Percentiles rank a stretch among this genome's conserved stretches.
phyloP scores from a whole-genome alignment of 1,284 basidiomycete species.

The Melanopsichium pennsylvanicum region DNA sequence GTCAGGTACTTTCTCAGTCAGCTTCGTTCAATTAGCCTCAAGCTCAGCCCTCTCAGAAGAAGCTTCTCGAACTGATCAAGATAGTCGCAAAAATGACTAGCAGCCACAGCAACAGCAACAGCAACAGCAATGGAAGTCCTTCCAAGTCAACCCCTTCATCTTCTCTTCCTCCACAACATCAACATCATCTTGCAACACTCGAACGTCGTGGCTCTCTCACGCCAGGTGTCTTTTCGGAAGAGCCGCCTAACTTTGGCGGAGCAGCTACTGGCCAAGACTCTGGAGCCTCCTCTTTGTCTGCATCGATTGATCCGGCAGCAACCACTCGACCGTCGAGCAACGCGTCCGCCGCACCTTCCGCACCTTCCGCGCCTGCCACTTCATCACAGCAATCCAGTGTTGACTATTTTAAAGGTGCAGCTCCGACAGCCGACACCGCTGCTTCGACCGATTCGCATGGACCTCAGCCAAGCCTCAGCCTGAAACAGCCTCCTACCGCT shows the following conservation, averaged over 20 bases:
- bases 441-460: background rate
- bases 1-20: no score
- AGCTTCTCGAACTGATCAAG: no score
- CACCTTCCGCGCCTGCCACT: slow-evolving; percentile 5
- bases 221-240: slow-evolving; percentile 46
- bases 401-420: slow-evolving; percentile 33
- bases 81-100: background rate
- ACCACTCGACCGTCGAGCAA: slow-evolving; percentile 6
- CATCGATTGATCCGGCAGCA: slow-evolving; percentile 2
- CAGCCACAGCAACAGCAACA: slow-evolving; percentile 4
- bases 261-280: background rate
- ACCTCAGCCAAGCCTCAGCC: background rate
- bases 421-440: slow-evolving; percentile 4
- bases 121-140: background rate
- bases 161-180: slow-evolving; percentile 1
- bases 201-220: slow-evolving; percentile 33
- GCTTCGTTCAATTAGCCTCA: no score
- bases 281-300: background rate
- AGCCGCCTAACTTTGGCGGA: slow-evolving; percentile 28
- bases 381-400: slow-evolving; percentile 13
- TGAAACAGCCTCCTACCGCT: background rate
- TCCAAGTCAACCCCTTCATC: background rate
- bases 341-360: no score
- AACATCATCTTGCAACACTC: slow-evolving; percentile 1
- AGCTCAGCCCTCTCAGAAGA: no score